Evolutionary conservation across 441 rosid species (phyloP).

Genomic region (Pelargonium australe): DNA sequence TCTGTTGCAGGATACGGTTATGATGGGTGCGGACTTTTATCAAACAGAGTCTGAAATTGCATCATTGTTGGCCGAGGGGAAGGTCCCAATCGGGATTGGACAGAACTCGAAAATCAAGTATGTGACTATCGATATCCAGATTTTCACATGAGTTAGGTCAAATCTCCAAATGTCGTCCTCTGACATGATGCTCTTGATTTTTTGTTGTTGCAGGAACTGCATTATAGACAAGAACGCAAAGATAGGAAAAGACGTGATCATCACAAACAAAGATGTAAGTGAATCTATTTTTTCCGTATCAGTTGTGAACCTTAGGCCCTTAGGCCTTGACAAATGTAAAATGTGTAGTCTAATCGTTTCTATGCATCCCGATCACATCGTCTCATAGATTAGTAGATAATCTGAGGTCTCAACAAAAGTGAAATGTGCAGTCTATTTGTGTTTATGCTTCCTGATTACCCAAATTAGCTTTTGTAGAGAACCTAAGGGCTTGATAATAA

Average conservation of each 20-base stretch:
- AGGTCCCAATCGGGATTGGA: constrained; percentile 81
- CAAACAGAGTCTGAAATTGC: constrained; percentile 90
- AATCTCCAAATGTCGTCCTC: neutral
- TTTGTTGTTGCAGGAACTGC: constrained; percentile 49
- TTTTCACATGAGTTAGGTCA: neutral
- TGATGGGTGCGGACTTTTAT: constrained; percentile 84
- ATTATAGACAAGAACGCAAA: constrained; percentile 85
- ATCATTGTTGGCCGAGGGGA: constrained; percentile 71
- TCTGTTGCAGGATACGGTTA: constrained; percentile 57
- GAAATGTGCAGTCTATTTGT: too few relatives aligned
- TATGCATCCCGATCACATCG: neutral
- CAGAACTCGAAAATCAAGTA: constrained; percentile 72
- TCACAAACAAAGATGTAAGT: constrained; percentile 69
- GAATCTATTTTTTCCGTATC: neutral
- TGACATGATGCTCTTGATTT: neutral
- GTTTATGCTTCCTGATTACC: too few relatives aligned
- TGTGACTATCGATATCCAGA: neutral
- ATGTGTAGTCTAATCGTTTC: neutral
- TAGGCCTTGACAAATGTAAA: neutral
- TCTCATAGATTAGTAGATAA: too few relatives aligned
- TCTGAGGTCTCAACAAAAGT: too few relatives aligned
- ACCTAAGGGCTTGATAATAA: neutral
- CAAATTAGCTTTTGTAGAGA: too few relatives aligned
- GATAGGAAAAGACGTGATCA: constrained; percentile 71
- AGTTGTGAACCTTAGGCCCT: neutral